Base-by-base conservation (phyloP, 2,329 filamentous ascomycete species). In the Ophiostoma populinum region DNA sequence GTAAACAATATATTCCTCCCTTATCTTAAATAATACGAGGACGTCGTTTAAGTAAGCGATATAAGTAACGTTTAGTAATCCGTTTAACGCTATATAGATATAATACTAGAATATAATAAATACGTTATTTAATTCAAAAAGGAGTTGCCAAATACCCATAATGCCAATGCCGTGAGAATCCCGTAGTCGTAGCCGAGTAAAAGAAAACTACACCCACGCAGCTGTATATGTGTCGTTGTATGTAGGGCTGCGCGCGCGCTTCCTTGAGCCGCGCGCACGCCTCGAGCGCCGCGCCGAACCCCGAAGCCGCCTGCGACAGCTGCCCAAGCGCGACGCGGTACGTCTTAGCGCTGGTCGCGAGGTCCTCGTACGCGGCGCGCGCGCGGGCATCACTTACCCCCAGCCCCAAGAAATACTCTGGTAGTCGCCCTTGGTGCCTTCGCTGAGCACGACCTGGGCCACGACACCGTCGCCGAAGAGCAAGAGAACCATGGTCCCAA, bases 391-490 rank as follows among this genome's bases (percentile, higher is more conserved):
- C n/a, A 47, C 59, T 56, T 50, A 63, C 57, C 59, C 61, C 59
- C 59, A 65, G 24, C 59, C 59, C 58, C 61, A 63, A 4, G 57
- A 59, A 37, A 65, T 63, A 38, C 58, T 62, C 45, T 62, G 56
- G 41, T 63, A 64, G 39, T 59, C 49, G 27, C 67, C 66, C 46
- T 63, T 66, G 11, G 48, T 48, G 18, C 47, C 51, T 4, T 50
- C 51, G 39, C 68, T 74, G 10, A 81, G 60, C 0, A 71, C 55
- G 1, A 79, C 75, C 50, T 81, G 77, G 3, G 76, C 76, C 15
- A 80, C 71, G 36, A 70, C 70, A n/a, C 73, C 75, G 41, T 80
- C 68, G 4, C 76, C 76, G 45, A 81, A 81, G 26, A 80, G 54
- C 39, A 81, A 59, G 42, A 81, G 52, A 36, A 76, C 63, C 56